Evolutionary conservation across 805 yeast genomes (phyloP), one percentile per base, ranked within the genome.

Genomic region (Yamadazyma laniorum): DNA sequence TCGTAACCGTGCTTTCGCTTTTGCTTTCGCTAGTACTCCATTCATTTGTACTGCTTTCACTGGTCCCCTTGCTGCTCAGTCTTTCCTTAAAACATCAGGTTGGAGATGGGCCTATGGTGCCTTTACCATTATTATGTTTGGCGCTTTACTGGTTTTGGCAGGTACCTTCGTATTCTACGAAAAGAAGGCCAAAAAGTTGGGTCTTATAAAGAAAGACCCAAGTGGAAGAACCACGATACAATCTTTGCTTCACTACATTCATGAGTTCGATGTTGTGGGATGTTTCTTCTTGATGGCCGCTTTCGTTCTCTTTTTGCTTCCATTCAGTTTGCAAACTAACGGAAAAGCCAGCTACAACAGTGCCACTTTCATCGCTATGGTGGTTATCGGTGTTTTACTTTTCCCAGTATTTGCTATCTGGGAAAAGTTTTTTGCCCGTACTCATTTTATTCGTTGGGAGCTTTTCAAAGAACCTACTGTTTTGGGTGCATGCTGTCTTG

Each of bases 41-140:
- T 71, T 54, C 44, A 57, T 63, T 43, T 70, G 61, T 36, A 57
- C 65, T 16, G 71, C 73, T 72, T 52, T 66, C 40, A 50, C 70
- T n/a, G 75, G 75, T 36, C 58, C 56, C 28, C 55, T 51, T 4
- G 65, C 67, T 42, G 67, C 53, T 7, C 45, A 50, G 4, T 55
- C 58, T 22, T 52, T 72, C 16, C 49, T 58, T 12, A 47, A 45
- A 27, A 46, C 43, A 18, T 50, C 55, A 5, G 62, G 65, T 29
- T 76, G 81, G 81, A 63, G 77, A 53, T 69, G 75, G 74, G 80
- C 77, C 18, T 72, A 66, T 47, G 77, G 76, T 35, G 62, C 72
- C 55, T 74, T 74, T 58, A 65, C 72, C 16, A 61, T 74, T 29
- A 62, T 74, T 18, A 56, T 65, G 44, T 77, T 77, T 3, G 62